A percentile compares a stretch with the other conserved stretches of the same genome.
phyloP scores from a whole-genome alignment of 306 rosid species.

The Amphicarpaea edgeworthii region DNA sequence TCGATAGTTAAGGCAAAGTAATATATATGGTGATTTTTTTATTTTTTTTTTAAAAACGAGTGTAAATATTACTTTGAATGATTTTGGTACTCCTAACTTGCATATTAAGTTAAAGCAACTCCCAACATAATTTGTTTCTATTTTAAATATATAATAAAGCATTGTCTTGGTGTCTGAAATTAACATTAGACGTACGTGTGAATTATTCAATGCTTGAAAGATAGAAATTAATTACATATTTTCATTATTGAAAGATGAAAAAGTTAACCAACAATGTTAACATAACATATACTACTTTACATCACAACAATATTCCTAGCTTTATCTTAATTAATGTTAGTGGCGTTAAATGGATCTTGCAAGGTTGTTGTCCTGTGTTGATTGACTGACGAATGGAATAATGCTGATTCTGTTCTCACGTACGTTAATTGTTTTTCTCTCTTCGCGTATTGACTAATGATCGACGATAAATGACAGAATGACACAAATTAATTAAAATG shows the following conservation, averaged over 20 bases:
- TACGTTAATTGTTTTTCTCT: conserved; percentile 30
- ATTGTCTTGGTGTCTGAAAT: no score
- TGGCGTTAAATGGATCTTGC: conserved; percentile 19
- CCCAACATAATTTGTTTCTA: no score
- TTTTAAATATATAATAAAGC: no score
- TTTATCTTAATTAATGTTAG: conserved; percentile 1
- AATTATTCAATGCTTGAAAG: background rate
- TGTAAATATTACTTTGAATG: no score
- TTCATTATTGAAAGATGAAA: background rate
- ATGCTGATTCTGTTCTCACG: conserved; percentile 11
- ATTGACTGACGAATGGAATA: background rate
- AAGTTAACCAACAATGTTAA: background rate
- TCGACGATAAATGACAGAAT: background rate
- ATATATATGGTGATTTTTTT: no score
- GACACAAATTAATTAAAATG: background rate
- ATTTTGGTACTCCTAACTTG: no score
- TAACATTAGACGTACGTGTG: background rate
- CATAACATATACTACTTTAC: background rate
- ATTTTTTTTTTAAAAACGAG: no score
- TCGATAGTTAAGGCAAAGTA: no score
- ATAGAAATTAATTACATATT: background rate
- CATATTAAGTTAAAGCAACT: no score
- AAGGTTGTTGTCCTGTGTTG: background rate
- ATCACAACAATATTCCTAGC: background rate
- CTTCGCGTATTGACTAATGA: background rate